These are phyloP conservation scores for Aspergillus transmontanensis DNA, from an alignment of 2,329 filamentous ascomycete species.

Conservation along the genomic window DNA sequence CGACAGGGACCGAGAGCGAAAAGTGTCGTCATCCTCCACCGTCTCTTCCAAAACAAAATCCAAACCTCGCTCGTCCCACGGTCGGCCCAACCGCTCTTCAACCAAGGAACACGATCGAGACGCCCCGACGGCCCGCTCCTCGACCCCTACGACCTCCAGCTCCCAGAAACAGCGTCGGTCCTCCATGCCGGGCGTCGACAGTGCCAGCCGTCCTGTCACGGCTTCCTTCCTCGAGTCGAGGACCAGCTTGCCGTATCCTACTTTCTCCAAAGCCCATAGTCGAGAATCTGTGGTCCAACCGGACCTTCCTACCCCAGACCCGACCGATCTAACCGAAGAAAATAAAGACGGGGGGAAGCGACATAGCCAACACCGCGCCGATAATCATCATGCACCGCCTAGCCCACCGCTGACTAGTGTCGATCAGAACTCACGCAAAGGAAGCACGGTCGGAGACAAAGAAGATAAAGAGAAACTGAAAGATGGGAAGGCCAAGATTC, in stretches of 20 bases:
- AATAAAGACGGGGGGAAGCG: constrained; percentile 43
- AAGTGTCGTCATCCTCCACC: constrained; percentile 29
- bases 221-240: constrained; percentile 48
- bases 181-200: constrained; percentile 58
- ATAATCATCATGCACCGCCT: constrained; percentile 44
- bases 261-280: constrained; percentile 87
- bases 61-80: constrained; percentile 36
- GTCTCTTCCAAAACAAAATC: constrained; percentile 29
- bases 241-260: constrained; percentile 70
- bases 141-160: constrained; percentile 28
- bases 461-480: constrained; percentile 39
- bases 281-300: constrained; percentile 72
- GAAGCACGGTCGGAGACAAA: constrained; percentile 34
- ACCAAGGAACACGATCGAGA: constrained; percentile 38
- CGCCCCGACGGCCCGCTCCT: constrained; percentile 31
- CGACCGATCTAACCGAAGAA: constrained; percentile 66
- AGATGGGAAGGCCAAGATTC: constrained; percentile 39
- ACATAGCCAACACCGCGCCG: constrained; percentile 25
- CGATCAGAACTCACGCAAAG: constrained; percentile 44
- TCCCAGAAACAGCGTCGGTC: constrained; percentile 38
- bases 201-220: constrained; percentile 33
- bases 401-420: constrained; percentile 51
- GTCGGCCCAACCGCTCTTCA: constrained; percentile 33
- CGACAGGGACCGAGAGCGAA: constrained; percentile 31
- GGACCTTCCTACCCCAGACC: constrained; percentile 66